Evolutionary conservation across 768 basidiomycete genomes (phyloP).

Genomic region (Panaeolus cyanescens): DNA sequence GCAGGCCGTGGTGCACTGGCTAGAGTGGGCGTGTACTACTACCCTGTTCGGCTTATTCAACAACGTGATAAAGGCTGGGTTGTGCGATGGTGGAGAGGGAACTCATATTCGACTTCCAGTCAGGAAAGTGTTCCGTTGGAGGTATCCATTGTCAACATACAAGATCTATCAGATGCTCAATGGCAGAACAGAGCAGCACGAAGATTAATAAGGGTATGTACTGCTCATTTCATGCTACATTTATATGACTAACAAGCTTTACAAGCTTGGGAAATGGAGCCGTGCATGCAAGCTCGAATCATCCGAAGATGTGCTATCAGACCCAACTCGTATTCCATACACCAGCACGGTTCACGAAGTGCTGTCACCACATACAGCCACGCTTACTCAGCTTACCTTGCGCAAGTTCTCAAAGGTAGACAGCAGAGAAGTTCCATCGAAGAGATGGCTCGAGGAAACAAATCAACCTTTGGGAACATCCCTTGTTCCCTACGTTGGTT

Average conservation of each 20-base stretch:
- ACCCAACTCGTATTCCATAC: slow-evolving; percentile 20
- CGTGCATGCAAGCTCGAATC: slow-evolving; percentile 16
- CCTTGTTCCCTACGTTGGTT: slow-evolving; percentile 15
- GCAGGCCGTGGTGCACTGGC: slow-evolving; percentile 21
- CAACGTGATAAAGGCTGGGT: slow-evolving; percentile 10
- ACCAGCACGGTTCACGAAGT: slow-evolving; percentile 13
- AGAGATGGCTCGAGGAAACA: slow-evolving; percentile 13
- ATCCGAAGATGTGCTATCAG: slow-evolving; percentile 18
- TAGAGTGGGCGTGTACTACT: slow-evolving; percentile 18
- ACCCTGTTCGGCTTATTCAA: slow-evolving; percentile 24
- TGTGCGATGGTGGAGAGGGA: slow-evolving; percentile 20
- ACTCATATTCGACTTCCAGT: background rate
- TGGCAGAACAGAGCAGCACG: slow-evolving; percentile 12
- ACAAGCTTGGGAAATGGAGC: slow-evolving; percentile 25
- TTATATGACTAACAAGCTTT: background rate
- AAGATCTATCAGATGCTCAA: slow-evolving; percentile 14
- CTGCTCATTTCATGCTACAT: background rate
- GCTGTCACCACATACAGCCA: slow-evolving; percentile 4
- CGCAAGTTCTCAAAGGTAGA: no score
- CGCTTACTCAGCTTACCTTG: slow-evolving; percentile 8
- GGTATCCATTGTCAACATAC: background rate
- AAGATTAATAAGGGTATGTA: slow-evolving; percentile 15
- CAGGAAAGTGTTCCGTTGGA: background rate
- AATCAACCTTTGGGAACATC: slow-evolving; percentile 6
- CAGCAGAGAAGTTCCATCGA: slow-evolving; percentile 11